Conservation (phyloP, 73 alveolate species). For the Paramecium biaurelia region DNA sequence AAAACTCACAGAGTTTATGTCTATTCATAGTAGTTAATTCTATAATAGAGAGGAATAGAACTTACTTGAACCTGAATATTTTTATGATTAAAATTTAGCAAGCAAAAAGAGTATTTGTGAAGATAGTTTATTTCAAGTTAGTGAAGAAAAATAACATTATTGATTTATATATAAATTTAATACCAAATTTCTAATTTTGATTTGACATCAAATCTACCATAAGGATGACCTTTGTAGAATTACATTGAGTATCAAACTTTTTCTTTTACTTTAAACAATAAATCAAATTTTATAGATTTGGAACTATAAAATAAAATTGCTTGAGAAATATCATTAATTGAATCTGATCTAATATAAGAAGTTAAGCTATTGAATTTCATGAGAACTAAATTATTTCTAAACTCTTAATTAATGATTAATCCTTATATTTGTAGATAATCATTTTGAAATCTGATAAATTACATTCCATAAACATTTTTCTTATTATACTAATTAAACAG, state of each 20-base stretch:
- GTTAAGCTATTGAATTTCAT: too few species aligned
- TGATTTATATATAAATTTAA: neutral
- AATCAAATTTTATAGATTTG: constrained; percentile 32
- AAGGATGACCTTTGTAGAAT: too few species aligned
- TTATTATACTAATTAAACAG: too few species aligned
- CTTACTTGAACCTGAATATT: neutral
- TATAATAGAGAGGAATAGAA: neutral
- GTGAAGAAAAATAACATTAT: neutral
- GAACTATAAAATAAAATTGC: too few species aligned
- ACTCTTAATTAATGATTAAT: too few species aligned
- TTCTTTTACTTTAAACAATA: neutral
- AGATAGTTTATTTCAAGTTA: neutral
- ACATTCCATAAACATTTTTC: too few species aligned
- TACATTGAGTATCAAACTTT: too few species aligned
- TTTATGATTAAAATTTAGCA: neutral
- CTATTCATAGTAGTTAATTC: neutral
- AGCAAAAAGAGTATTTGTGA: neutral
- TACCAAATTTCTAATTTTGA: neutral
- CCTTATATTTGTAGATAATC: too few species aligned
- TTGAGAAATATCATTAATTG: too few species aligned
- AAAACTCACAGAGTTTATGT: neutral
- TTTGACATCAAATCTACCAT: neutral
- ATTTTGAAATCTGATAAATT: too few species aligned
- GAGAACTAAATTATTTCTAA: too few species aligned
- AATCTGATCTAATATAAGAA: too few species aligned